Base-by-base conservation (phyloP, 495 filamentous ascomycete genomes). In the Tuber magnatum region DNA sequence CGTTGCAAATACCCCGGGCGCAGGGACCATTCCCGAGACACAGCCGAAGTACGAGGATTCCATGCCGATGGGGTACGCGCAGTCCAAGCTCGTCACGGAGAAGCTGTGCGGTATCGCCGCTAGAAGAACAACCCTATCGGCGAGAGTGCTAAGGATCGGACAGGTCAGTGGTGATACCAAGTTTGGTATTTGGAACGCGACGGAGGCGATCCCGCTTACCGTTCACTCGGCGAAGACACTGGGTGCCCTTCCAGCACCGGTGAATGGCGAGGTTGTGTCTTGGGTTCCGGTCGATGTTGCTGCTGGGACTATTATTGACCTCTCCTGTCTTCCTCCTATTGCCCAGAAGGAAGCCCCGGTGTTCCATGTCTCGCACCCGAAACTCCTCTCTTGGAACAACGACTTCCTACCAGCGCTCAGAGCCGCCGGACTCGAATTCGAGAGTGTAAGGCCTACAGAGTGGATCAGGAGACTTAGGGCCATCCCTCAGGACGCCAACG, bases 151-250 rank as follows among this genome's bases (percentile, higher is more conserved):
- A 3, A 84, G 90, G 18, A 86, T 90, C 40, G 90, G 90, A 0
- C 90, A 91, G 76, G 83, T 92, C 22, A 84, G 86, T 70, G 89
- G 86, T 3, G 89, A 90, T 76, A 86, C 84, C 0, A 48, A 78
- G 22, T 78, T 83, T 39, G 89, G 89, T 4, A 85, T 89, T 71
- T 91, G 90, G 90, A 92, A 90, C 77, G 79, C 83, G 12, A 88
- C 85, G 4, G 90, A 92, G 77, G 89, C 89, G 8, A 89, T 87
- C 80, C 88, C 89, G 6, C 82, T 90, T 70, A 88, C 90, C 82
- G 76, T 90, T 0, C 85, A 85, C 44, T 85, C 83, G 2, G 85
- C 86, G 6, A 76, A 74, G 12, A 84, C 87, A 0, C 86, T 87
- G 35, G 85, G 85, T 1, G 84, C 83, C 28, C 81, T 91, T 2